Evolutionary conservation across 83 land plant species (phyloP).

Genomic region (Larix sibirica): DNA sequence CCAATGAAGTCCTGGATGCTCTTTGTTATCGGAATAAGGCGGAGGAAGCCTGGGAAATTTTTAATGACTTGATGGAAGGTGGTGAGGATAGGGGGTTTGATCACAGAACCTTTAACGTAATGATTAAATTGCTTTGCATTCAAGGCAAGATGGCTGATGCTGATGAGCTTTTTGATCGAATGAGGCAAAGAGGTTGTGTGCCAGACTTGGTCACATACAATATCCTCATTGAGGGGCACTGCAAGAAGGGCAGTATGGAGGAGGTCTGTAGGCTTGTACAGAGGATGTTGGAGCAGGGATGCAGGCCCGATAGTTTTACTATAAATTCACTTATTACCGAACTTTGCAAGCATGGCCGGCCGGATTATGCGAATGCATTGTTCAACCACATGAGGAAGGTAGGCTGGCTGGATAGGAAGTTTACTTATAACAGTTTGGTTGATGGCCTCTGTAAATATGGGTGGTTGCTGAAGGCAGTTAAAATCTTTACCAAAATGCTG

Average conservation of each 20-base stretch:
- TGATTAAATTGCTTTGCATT: neutral
- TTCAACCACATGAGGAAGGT: slow-evolving; percentile 53
- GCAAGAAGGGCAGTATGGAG: slow-evolving; percentile 40
- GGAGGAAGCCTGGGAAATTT: neutral
- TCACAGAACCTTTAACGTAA: neutral
- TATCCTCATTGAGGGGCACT: slow-evolving; percentile 48
- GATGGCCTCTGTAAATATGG: slow-evolving; percentile 54
- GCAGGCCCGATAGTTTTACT: slow-evolving; percentile 29
- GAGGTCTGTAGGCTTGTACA: slow-evolving; percentile 49
- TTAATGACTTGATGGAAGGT: neutral
- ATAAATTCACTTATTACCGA: slow-evolving; percentile 49
- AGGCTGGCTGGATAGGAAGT: slow-evolving; percentile 42
- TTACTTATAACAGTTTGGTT: slow-evolving; percentile 56
- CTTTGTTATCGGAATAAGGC: neutral
- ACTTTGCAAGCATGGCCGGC: slow-evolving; percentile 49
- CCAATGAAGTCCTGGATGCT: neutral
- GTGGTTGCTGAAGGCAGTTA: slow-evolving; percentile 43
- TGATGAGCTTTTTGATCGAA: neutral
- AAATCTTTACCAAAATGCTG: slow-evolving; percentile 37
- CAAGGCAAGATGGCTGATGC: neutral
- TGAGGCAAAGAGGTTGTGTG: slow-evolving; percentile 1
- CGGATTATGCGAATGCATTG: slow-evolving; percentile 34
- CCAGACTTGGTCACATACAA: slow-evolving; percentile 19
- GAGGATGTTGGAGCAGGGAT: slow-evolving; percentile 55
- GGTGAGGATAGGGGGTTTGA: neutral